These are phyloP conservation scores for Amphicarpaea edgeworthii DNA, from an alignment of 306 rosid species.

Conservation along the genomic window DNA sequence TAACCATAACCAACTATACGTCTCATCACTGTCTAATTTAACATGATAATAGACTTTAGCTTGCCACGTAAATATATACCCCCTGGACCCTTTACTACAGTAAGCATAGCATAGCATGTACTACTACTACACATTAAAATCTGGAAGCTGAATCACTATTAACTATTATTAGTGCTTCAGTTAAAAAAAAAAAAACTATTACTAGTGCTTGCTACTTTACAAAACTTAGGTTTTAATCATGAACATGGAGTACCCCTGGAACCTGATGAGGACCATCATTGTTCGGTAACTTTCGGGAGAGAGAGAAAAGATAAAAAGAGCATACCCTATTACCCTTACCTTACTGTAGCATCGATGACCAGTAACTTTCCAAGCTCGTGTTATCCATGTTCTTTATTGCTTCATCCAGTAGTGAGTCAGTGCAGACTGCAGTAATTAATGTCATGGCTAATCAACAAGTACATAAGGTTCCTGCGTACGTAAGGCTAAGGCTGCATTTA, in stretches of 20 bases:
- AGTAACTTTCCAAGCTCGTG: neutral
- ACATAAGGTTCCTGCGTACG: slow-evolving; percentile 15
- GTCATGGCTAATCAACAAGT: slow-evolving; percentile 21
- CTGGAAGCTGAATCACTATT: neutral
- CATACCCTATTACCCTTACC: no score
- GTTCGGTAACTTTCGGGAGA: neutral
- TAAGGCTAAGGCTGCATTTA: neutral
- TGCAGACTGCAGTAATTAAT: neutral
- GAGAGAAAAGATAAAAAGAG: neutral
- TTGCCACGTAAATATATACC: slow-evolving; percentile 23
- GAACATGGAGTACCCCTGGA: neutral
- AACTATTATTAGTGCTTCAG: no score
- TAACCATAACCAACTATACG: neutral
- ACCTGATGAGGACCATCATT: neutral
- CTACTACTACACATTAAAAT: slow-evolving; percentile 12
- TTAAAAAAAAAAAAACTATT: no score
- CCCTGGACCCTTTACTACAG: neutral
- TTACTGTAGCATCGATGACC: neutral
- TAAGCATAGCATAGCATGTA: neutral
- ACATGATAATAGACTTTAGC: neutral
- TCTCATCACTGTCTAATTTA: neutral
- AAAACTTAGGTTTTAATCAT: neutral
- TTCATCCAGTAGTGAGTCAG: neutral
- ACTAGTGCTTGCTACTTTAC: slow-evolving; percentile 12
- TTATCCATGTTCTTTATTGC: slow-evolving; percentile 11